phyloP scores from a whole-genome alignment of 139 green algal genomes.

The Chlamydomonas schloesseri region DNA sequence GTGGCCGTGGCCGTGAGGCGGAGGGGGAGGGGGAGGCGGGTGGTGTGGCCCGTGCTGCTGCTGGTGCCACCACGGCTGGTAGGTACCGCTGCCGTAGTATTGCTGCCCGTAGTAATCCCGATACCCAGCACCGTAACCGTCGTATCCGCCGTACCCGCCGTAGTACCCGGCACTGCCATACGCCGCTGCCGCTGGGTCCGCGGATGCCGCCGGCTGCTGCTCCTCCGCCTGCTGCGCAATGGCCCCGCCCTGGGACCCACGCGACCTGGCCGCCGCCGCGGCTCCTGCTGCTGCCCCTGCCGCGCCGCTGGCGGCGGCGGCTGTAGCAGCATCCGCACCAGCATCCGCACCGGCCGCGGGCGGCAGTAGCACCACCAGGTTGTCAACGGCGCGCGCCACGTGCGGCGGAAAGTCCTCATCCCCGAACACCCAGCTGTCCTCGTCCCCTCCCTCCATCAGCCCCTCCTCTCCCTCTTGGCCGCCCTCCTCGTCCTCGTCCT shows the following conservation, averaged over 20 bases:
- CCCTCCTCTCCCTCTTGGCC: neutral
- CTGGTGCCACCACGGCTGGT: neutral
- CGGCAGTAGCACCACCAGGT: conserved; percentile 29
- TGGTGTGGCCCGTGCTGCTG: neutral
- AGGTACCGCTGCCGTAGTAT: neutral
- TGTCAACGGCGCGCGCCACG: conserved; percentile 15
- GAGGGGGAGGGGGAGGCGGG: too few relatives aligned
- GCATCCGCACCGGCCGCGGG: neutral
- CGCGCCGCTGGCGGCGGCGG: neutral
- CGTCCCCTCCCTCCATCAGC: conserved; percentile 14
- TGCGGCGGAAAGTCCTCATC: conserved; percentile 29
- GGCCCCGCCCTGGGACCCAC: too few relatives aligned
- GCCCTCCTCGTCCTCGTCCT: neutral
- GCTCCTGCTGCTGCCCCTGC: too few relatives aligned
- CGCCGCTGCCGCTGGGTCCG: neutral
- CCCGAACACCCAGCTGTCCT: conserved; percentile 31
- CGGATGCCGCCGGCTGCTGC: neutral
- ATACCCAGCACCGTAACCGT: neutral
- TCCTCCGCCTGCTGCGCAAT: neutral
- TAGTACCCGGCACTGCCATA: neutral
- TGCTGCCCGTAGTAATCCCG: too few relatives aligned
- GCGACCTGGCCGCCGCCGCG: too few relatives aligned
- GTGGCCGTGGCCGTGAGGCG: too few relatives aligned
- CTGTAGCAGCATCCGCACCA: too few relatives aligned
- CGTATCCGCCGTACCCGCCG: neutral